Base-by-base conservation (phyloP, 805 yeast species). In the Lachancea dasiensis region DNA sequence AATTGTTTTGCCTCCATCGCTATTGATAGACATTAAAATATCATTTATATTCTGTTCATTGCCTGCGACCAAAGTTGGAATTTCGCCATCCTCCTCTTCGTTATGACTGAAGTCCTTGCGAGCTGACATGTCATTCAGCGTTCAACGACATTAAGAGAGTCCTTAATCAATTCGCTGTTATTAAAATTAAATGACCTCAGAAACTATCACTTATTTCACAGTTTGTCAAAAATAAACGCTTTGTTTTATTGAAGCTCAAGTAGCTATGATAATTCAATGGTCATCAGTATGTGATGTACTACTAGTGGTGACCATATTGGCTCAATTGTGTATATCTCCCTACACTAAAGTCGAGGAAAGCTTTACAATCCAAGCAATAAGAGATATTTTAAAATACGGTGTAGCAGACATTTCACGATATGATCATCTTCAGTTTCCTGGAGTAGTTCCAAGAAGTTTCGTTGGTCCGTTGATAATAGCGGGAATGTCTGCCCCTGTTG, bases 331-430 rank as follows among this genome's bases (percentile, higher is more conserved):
- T 8, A 49, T 73, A 1, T 71, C 95, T 0, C 97, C 96, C 0
- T 86, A 65, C 60, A 81, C 97, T 1, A 90, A 90, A 61, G 96
- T 90, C 0, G 97, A 90, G 57, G 97, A 90, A 58, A 85, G 95
- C 20, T 90, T 90, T 68, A 85, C 81, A 49, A 66, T 85, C 31
- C 97, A 90, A 52, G 97, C 97, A 0, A 68, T 86, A 28, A 87
- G 89, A 54, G 97, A 90, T 51, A 67, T 87, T 29, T 46, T 85
- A 34, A 70, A 72, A 45, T 70, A 76, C 54, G 96, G 95, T 5
- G 23, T 56, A 3, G 46, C 41, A 17, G 61, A 61, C 43, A 11
- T 71, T 1, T 43, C 61, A 1, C 44, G 64, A 34, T 90, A 72
- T 54, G 97, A 90, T 54, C 97, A 90, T 56, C 45, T 68, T 6